Percentiles rank a stretch among this genome's conserved stretches.
Conservation (phyloP, 2,329 filamentous ascomycete genomes). For the Huntiella bhutanensis region DNA sequence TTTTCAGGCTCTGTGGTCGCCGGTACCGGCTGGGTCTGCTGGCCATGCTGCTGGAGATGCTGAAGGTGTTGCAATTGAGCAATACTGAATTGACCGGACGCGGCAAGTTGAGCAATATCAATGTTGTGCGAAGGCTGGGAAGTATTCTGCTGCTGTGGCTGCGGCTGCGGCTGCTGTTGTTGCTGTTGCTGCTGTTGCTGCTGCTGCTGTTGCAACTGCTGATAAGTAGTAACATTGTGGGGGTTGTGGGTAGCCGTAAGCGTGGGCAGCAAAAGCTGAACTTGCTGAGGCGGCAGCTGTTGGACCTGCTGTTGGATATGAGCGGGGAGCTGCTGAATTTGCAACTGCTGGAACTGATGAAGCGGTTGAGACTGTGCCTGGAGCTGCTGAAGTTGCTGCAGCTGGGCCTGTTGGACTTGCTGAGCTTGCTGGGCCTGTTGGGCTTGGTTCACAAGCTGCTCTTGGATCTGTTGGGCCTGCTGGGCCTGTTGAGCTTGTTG, state of each 20-base stretch:
- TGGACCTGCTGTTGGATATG: conserved; percentile 6
- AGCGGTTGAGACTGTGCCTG: conserved; percentile 3
- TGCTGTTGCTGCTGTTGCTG: conserved; percentile 2
- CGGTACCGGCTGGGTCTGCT: conserved; percentile 1
- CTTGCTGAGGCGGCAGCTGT: conserved; percentile 2
- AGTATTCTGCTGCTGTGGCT: background rate
- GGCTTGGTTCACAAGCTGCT: too few relatives aligned
- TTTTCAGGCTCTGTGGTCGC: conserved; percentile 25
- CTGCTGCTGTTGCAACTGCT: conserved; percentile 8
- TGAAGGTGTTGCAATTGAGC: conserved; percentile 1
- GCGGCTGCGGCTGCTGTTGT: background rate
- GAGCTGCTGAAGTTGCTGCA: conserved; percentile 5
- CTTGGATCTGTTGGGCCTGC: conserved; percentile 1
- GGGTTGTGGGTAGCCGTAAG: background rate
- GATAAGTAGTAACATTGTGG: conserved; percentile 5
- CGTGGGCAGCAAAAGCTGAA: conserved; percentile 1
- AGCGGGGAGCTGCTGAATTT: background rate
- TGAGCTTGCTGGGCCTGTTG: background rate
- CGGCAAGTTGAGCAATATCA: conserved; percentile 4
- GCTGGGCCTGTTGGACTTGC: conserved; percentile 3
- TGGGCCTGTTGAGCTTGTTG: conserved; percentile 5
- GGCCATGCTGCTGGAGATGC: conserved; percentile 1
- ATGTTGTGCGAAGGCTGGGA: conserved; percentile 5
- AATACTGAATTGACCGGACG: conserved; percentile 3
- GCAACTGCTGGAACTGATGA: background rate